These are phyloP conservation scores for Spergularia azorica DNA, from an alignment of 179 eudicot genomes.

Conservation along the genomic window DNA sequence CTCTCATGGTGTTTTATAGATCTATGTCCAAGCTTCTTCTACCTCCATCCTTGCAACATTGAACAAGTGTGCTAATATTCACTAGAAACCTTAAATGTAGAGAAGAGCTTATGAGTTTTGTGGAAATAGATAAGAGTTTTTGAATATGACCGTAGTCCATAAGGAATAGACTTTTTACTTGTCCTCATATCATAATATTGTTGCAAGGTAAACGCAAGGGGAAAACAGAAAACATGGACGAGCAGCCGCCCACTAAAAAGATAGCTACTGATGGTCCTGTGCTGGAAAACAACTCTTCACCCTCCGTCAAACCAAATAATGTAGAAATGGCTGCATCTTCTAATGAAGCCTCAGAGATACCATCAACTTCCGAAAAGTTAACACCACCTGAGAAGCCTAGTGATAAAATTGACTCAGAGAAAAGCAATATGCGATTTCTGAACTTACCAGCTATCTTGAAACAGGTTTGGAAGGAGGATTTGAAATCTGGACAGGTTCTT, in stretches of 20 bases:
- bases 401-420: constrained; percentile 22
- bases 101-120: neutral
- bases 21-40: neutral
- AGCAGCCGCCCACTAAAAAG: constrained; percentile 57
- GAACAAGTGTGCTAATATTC: neutral
- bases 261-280: constrained; percentile 46
- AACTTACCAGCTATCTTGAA: constrained; percentile 46
- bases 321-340: constrained; percentile 22
- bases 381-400: constrained; percentile 14
- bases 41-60: neutral
- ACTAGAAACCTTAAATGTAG: neutral
- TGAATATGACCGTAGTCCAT: neutral
- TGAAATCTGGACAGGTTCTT: constrained; percentile 61
- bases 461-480: constrained; percentile 74
- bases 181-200: neutral
- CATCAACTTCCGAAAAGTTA: constrained; percentile 31
- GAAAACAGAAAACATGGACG: constrained; percentile 46
- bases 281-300: constrained; percentile 23
- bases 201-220: constrained; percentile 70
- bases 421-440: constrained; percentile 25
- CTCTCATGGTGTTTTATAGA: neutral
- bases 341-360: constrained; percentile 27
- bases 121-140: neutral
- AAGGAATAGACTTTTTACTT: neutral
- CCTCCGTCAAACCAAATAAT: constrained; percentile 24